Evolutionary conservation across 768 basidiomycete species (phyloP).

Genomic region (Lactifluus echinatus): DNA sequence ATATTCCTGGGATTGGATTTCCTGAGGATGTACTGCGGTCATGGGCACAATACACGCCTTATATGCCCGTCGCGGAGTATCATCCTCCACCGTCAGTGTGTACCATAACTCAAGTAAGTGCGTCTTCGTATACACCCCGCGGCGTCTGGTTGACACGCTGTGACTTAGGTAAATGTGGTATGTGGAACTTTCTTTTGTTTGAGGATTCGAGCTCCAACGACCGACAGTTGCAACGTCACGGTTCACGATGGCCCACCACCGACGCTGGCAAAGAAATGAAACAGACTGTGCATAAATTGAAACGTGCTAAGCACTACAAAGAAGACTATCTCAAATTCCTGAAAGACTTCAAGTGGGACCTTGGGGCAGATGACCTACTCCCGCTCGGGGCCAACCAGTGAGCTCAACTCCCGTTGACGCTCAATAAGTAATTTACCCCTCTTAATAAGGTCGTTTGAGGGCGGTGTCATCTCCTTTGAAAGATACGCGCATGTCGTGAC

Average conservation of each 20-base stretch:
- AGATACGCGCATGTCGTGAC: slow-evolving; percentile 47
- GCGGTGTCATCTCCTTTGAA: slow-evolving; percentile 43
- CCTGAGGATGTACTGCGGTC: slow-evolving; percentile 4
- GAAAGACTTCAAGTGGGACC: slow-evolving; percentile 44
- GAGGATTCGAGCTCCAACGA: not conserved
- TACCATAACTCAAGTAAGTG: slow-evolving; percentile 44
- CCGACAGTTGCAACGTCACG: slow-evolving; percentile 67
- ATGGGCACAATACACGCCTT: slow-evolving; percentile 62
- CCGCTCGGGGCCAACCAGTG: slow-evolving; percentile 60
- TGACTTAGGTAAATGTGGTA: slow-evolving; percentile 51
- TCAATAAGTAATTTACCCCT: not conserved
- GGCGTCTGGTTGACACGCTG: not conserved
- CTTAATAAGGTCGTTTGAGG: slow-evolving; percentile 36
- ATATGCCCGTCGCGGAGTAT: slow-evolving; percentile 41
- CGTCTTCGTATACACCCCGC: not conserved
- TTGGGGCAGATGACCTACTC: slow-evolving; percentile 53
- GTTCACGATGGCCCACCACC: slow-evolving; percentile 65
- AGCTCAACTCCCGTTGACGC: slow-evolving; percentile 20
- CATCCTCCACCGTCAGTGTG: slow-evolving; percentile 40
- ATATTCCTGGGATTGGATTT: slow-evolving; percentile 11
- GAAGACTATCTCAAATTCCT: slow-evolving; percentile 50
- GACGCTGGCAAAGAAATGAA: slow-evolving; percentile 37
- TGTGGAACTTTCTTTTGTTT: slow-evolving; percentile 19
- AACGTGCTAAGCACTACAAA: slow-evolving; percentile 36
- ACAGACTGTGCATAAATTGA: slow-evolving; percentile 44